These are phyloP conservation scores for Aspergillus chevalieri DNA, from an alignment of 2,329 filamentous ascomycete genomes.

Conservation along the genomic window DNA sequence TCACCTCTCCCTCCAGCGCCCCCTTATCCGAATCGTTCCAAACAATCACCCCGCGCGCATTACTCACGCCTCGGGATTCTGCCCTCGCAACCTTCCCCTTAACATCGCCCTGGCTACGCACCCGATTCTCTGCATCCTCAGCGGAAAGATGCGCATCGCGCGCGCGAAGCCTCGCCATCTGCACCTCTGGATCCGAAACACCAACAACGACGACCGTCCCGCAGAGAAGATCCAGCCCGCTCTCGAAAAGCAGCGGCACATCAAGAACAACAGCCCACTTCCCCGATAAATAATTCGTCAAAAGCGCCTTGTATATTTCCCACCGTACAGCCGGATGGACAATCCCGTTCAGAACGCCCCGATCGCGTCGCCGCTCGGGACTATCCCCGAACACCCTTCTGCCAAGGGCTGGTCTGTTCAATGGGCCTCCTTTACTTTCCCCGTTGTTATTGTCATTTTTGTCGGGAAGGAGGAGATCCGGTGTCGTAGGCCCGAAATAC, in stretches of 20 bases:
- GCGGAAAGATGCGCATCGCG: conserved; percentile 70
- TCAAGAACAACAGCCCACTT: conserved; percentile 88
- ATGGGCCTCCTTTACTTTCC: conserved; percentile 40
- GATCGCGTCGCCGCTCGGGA: conserved; percentile 63
- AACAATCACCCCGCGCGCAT: conserved; percentile 65
- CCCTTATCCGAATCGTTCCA: conserved; percentile 80
- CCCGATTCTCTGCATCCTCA: conserved; percentile 84
- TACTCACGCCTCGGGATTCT: conserved; percentile 52
- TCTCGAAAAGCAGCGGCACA: conserved; percentile 87
- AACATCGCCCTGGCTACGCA: conserved; percentile 81
- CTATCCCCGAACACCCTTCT: conserved; percentile 77
- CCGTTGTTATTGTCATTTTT: conserved; percentile 13
- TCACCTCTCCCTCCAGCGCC: conserved; percentile 62
- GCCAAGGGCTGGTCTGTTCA: conserved; percentile 83
- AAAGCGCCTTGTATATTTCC: conserved; percentile 71
- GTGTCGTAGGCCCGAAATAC: conserved; percentile 75
- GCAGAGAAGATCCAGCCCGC: conserved; percentile 75
- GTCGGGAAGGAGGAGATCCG: conserved; percentile 68
- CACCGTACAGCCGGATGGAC: conserved; percentile 84
- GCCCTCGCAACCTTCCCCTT: conserved; percentile 73
- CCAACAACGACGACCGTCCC: conserved; percentile 82
- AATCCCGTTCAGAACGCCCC: conserved; percentile 76
- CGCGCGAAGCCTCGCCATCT: conserved; percentile 71
- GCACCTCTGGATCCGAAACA: conserved; percentile 69
- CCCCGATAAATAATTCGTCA: conserved; percentile 67